Conservation (phyloP, 352 stramenopile species). For the Bremia lactucae region DNA sequence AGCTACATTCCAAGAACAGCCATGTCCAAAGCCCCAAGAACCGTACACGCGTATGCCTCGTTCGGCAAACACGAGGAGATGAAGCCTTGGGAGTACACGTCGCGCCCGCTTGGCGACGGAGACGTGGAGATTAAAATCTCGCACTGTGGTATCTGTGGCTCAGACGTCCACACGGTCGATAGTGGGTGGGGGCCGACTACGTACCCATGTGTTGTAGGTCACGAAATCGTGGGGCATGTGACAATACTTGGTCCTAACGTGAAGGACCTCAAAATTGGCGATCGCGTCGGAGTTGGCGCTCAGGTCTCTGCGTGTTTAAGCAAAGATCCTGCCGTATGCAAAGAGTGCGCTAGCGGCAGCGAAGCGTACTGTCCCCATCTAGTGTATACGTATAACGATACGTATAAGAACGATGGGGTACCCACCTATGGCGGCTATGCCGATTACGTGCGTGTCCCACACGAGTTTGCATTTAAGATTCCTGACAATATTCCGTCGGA, state of each 20-base stretch:
- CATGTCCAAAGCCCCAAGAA: slow-evolving; percentile 8
- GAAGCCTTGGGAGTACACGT: slow-evolving; percentile 31
- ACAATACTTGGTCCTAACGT: slow-evolving; percentile 6
- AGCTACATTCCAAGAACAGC: neutral
- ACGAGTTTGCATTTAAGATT: slow-evolving; percentile 44
- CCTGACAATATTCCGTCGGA: slow-evolving; percentile 14
- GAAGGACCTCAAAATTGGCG: slow-evolving; percentile 10
- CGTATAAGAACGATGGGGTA: slow-evolving; percentile 26
- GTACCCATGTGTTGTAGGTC: slow-evolving; percentile 35
- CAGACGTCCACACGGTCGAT: slow-evolving; percentile 14
- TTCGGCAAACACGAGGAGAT: slow-evolving; percentile 23
- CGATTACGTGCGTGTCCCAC: slow-evolving; percentile 48
- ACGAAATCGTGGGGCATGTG: slow-evolving; percentile 27
- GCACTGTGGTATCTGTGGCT: slow-evolving; percentile 17
- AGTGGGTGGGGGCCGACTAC: slow-evolving; percentile 14
- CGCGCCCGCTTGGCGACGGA: slow-evolving; percentile 3
- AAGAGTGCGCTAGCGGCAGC: slow-evolving; percentile 33
- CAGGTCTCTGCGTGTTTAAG: slow-evolving; percentile 37
- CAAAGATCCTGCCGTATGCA: slow-evolving; percentile 46
- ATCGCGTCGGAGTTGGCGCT: slow-evolving; percentile 12
- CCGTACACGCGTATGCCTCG: slow-evolving; percentile 23
- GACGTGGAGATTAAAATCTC: slow-evolving; percentile 16
- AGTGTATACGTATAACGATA: slow-evolving; percentile 40
- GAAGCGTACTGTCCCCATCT: slow-evolving; percentile 50
- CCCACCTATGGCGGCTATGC: slow-evolving; percentile 53